These are phyloP conservation scores for Linum tenue DNA, from an alignment of 345 rosid species.

Conservation along the genomic window DNA sequence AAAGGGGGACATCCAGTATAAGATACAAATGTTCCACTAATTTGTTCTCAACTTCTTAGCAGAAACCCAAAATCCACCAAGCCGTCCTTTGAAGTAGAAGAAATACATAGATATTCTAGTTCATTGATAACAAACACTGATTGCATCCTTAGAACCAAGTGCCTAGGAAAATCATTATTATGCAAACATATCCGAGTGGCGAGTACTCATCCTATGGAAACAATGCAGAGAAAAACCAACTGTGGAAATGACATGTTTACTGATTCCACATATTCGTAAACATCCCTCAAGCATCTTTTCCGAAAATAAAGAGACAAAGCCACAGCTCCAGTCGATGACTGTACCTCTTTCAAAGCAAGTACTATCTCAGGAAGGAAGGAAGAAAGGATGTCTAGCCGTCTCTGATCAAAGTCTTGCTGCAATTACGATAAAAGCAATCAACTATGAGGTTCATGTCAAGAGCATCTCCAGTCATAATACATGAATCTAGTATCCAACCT, in stretches of 20 bases:
- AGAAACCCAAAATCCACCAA: background rate
- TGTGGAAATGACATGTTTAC: background rate
- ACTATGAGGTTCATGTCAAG: background rate
- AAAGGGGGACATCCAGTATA: background rate
- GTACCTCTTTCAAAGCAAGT: conserved; percentile 91
- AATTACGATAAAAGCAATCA: conserved; percentile 2
- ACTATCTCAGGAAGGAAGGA: conserved; percentile 81
- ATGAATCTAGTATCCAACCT: conserved; percentile 26
- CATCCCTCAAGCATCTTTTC: background rate
- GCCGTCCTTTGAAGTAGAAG: background rate
- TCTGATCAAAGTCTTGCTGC: conserved; percentile 59
- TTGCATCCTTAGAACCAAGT: background rate
- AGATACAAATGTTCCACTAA: background rate
- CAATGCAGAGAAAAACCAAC: background rate
- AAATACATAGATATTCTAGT: too few species aligned
- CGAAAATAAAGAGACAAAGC: background rate
- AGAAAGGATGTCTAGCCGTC: conserved; percentile 39
- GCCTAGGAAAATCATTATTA: background rate
- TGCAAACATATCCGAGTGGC: background rate
- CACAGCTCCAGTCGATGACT: background rate
- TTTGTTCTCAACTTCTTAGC: background rate
- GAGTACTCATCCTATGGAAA: background rate
- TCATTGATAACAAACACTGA: background rate
- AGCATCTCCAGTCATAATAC: background rate
- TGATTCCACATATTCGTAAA: too few species aligned